These are phyloP conservation scores for Tubosaeta brunneosetosa DNA, from an alignment of 768 basidiomycete species.

Conservation along the genomic window DNA sequence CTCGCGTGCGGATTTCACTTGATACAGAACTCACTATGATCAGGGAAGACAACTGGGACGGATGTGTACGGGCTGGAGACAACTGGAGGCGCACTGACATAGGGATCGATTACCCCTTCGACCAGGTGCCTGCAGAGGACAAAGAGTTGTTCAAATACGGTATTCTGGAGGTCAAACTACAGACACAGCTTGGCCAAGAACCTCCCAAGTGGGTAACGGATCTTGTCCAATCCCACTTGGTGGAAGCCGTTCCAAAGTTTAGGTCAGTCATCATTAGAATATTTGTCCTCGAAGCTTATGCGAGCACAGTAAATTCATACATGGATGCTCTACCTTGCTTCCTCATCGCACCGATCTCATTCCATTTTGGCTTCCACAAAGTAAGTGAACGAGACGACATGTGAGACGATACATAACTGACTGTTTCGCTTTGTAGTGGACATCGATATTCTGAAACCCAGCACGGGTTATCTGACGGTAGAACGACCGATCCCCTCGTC, in stretches of 20 bases:
- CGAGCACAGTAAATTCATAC: constrained; percentile 77
- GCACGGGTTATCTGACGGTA: constrained; percentile 71
- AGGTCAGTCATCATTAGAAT: constrained; percentile 43
- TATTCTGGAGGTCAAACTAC: constrained; percentile 94
- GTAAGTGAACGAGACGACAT: constrained; percentile 36
- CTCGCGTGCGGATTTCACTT: constrained; percentile 96
- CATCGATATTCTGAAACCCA: constrained; percentile 90
- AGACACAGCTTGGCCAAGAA: constrained; percentile 93
- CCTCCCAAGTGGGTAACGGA: constrained; percentile 96
- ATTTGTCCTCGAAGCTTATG: constrained; percentile 2
- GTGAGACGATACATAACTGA: neutral
- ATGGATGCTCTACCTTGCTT: constrained; percentile 90
- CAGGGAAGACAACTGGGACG: constrained; percentile 97
- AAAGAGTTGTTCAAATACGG: constrained; percentile 96
- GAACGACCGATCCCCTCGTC: constrained; percentile 59
- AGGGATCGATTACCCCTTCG: constrained; percentile 89
- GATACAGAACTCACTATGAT: constrained; percentile 95
- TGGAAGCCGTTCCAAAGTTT: constrained; percentile 98
- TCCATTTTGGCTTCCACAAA: constrained; percentile 98
- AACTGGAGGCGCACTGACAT: constrained; percentile 97
- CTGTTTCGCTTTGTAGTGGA: constrained; percentile 58
- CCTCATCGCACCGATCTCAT: constrained; percentile 93
- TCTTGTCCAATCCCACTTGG: constrained; percentile 90
- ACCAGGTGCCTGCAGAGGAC: constrained; percentile 67
- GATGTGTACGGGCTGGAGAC: constrained; percentile 61